Conservation (phyloP, 1,139 yeast species). For the Keqinozyma sinolaborantium region DNA sequence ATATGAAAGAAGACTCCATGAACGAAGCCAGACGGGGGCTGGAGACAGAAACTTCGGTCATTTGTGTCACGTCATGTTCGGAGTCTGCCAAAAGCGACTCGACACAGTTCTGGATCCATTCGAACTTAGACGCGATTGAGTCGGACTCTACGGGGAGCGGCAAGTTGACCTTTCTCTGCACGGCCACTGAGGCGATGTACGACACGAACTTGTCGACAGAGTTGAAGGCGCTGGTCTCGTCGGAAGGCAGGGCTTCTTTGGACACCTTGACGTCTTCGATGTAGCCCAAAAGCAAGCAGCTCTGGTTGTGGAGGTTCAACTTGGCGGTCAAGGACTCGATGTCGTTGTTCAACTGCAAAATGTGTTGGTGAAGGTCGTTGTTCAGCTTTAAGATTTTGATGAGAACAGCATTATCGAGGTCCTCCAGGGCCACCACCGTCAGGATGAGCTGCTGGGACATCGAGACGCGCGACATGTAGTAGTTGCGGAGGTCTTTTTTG, state of each 20-base stretch:
- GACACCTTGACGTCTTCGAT: slow-evolving; percentile 40
- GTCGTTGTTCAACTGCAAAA: slow-evolving; percentile 25
- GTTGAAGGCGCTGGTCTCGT: slow-evolving; percentile 3
- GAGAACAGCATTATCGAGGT: slow-evolving; percentile 25
- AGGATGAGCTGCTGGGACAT: slow-evolving; percentile 35
- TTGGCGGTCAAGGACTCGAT: slow-evolving; percentile 24
- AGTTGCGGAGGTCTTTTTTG: slow-evolving; percentile 28
- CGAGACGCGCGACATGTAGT: slow-evolving; percentile 28
- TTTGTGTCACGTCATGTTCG: slow-evolving; percentile 7
- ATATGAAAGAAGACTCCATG: slow-evolving; percentile 24
- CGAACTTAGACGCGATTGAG: slow-evolving; percentile 27
- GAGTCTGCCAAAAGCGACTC: slow-evolving; percentile 27
- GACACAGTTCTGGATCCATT: slow-evolving; percentile 56
- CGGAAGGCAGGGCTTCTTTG: slow-evolving; percentile 5
- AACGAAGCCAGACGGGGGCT: slow-evolving; percentile 11
- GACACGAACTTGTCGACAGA: slow-evolving; percentile 47
- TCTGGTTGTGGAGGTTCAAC: slow-evolving; percentile 39
- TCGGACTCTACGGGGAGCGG: slow-evolving; percentile 42
- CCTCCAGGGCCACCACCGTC: slow-evolving; percentile 20
- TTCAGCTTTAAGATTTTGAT: slow-evolving; percentile 33
- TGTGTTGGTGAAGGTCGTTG: slow-evolving; percentile 29
- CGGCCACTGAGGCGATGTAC: slow-evolving; percentile 53
- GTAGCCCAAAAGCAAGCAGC: slow-evolving; percentile 44
- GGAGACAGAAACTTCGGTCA: slow-evolving; percentile 12
- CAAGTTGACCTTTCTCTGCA: slow-evolving; percentile 43